Evolutionary conservation across 1,284 basidiomycete genomes (phyloP).

Genomic region (Pulveroboletus sp.): DNA sequence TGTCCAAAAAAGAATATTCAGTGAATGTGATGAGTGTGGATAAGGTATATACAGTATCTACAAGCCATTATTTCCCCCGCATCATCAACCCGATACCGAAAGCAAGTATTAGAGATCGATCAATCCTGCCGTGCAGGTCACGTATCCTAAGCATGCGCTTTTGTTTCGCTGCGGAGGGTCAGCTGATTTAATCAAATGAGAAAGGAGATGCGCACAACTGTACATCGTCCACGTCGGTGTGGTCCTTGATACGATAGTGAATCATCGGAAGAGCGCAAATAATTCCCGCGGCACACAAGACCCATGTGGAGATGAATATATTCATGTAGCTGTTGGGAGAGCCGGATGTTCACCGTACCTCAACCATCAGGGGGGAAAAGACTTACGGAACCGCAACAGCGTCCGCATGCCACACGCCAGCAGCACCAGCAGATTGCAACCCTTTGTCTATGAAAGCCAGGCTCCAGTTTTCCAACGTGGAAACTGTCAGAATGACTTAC

Average conservation of each 20-base stretch:
- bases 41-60: not conserved
- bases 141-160: slow-evolving; percentile 3
- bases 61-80: too few relatives aligned
- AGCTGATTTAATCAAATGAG: not conserved
- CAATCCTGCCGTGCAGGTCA: not conserved
- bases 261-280: slow-evolving; percentile 43
- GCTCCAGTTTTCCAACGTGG: not conserved
- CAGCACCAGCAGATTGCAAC: slow-evolving; percentile 37
- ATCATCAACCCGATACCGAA: not conserved
- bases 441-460: slow-evolving; percentile 26
- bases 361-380: not conserved
- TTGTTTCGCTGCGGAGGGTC: slow-evolving; percentile 17
- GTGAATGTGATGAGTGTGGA: too few relatives aligned
- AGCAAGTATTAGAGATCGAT: not conserved
- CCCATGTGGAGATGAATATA: slow-evolving; percentile 43
- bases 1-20: too few relatives aligned
- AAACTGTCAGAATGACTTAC: slow-evolving; percentile 15
- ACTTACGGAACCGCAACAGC: slow-evolving; percentile 27
- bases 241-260: slow-evolving; percentile 40
- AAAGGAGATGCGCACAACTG: slow-evolving; percentile 25
- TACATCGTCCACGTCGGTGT: slow-evolving; percentile 36
- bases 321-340: slow-evolving; percentile 37
- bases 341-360: not conserved
- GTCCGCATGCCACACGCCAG: slow-evolving; percentile 35
- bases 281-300: slow-evolving; percentile 38